Evolutionary conservation across 495 filamentous ascomycete genomes (phyloP).

Genomic region (Ramalina intermedia): DNA sequence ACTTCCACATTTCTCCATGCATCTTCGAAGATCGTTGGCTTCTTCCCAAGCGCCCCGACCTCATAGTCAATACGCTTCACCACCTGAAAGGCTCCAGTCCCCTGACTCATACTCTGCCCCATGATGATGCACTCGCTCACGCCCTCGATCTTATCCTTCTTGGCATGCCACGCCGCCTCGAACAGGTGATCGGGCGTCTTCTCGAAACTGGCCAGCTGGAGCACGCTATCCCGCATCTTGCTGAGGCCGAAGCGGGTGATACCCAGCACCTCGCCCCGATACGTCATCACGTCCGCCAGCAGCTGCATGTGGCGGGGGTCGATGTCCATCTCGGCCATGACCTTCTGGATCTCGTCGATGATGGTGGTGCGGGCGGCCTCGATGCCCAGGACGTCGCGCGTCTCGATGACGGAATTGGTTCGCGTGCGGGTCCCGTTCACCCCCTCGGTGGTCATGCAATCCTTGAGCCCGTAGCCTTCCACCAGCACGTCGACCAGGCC

Average conservation of each 20-base stretch:
- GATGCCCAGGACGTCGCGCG: conserved; percentile 83
- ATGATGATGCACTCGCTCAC: conserved; percentile 97
- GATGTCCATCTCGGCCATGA: conserved; percentile 89
- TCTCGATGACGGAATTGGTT: conserved; percentile 87
- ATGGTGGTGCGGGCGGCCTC: conserved; percentile 84
- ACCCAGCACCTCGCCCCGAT: conserved; percentile 93
- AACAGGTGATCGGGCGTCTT: conserved; percentile 98
- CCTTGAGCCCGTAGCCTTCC: conserved; percentile 80
- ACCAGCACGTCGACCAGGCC: conserved; percentile 60
- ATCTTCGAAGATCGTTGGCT: conserved; percentile 66
- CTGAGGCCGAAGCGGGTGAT: conserved; percentile 93
- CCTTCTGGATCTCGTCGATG: conserved; percentile 58
- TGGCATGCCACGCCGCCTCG: conserved; percentile 81
- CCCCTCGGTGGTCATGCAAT: conserved; percentile 85
- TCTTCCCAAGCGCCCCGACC: conserved; percentile 47
- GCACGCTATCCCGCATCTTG: conserved; percentile 90
- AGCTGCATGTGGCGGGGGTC: conserved; percentile 98
- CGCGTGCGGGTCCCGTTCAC: conserved; percentile 56
- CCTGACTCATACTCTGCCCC: conserved; percentile 81
- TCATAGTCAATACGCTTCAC: conserved; percentile 58
- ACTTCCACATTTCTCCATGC: conserved; percentile 35
- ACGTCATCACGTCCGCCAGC: conserved; percentile 98
- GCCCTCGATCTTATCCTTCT: conserved; percentile 76
- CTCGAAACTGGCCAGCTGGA: conserved; percentile 94
- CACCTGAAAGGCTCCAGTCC: conserved; percentile 84